These are phyloP conservation scores for Lichtheimia ornata DNA, from an alignment of 371 early-diverging fungal species.

Conservation along the genomic window DNA sequence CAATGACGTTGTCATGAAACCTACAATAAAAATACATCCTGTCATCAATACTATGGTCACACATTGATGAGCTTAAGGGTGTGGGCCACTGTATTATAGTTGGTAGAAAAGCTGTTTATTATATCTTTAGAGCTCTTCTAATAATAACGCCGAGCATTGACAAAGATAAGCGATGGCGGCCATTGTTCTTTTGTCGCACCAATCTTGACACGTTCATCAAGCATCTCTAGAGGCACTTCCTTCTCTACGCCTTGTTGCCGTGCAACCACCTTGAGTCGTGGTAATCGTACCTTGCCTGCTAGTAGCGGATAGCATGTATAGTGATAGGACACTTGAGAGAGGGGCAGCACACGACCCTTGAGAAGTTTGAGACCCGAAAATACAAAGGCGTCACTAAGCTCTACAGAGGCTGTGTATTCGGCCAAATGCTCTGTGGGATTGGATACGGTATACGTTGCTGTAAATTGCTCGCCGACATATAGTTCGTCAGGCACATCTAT, in stretches of 20 bases:
- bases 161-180: slow-evolving; percentile 22
- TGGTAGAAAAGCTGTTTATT: not conserved
- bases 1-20: too few species aligned
- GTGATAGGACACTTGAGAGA: slow-evolving; percentile 31
- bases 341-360: slow-evolving; percentile 59
- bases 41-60: too few species aligned
- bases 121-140: slow-evolving; percentile 7
- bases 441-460: slow-evolving; percentile 58
- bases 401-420: slow-evolving; percentile 62
- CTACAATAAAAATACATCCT: too few species aligned
- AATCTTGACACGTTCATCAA: slow-evolving; percentile 23
- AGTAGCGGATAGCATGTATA: slow-evolving; percentile 49
- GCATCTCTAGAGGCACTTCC: slow-evolving; percentile 35
- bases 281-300: slow-evolving; percentile 56
- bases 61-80: too few species aligned
- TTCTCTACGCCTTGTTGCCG: slow-evolving; percentile 37
- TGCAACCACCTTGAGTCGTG: slow-evolving; percentile 51
- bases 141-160: slow-evolving; percentile 29
- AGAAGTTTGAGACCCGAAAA: slow-evolving; percentile 71
- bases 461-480: slow-evolving; percentile 61
- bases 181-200: slow-evolving; percentile 18
- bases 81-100: too few species aligned
- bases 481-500: slow-evolving; percentile 53
- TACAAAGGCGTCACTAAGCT: slow-evolving; percentile 72
- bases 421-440: slow-evolving; percentile 60